A percentile compares a stretch with the other conserved stretches of the same genome.
phyloP scores from a whole-genome alignment of 2,329 filamentous ascomycete genomes.

The Rutstroemia sp. region DNA sequence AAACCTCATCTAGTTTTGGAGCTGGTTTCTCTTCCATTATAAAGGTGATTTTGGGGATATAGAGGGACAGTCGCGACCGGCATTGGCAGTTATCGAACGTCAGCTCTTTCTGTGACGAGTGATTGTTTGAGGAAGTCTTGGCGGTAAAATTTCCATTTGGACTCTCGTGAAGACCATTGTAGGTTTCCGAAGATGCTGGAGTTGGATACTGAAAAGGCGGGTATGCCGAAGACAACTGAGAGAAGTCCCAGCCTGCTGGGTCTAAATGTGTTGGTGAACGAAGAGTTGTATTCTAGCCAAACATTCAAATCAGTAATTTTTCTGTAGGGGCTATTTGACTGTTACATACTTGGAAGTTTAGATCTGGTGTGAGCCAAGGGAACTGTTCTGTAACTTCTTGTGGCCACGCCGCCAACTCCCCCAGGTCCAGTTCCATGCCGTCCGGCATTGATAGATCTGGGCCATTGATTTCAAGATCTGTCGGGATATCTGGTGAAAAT shows the following conservation, averaged over 20 bases:
- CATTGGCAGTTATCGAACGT: not conserved
- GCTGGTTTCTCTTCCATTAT: not conserved
- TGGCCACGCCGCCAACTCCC: not conserved
- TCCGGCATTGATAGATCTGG: not conserved
- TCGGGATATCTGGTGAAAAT: not conserved
- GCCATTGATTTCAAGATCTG: not conserved
- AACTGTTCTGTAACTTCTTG: not conserved
- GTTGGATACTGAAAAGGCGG: not conserved
- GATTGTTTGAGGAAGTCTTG: not conserved
- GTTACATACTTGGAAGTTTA: not conserved
- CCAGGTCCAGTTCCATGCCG: not conserved
- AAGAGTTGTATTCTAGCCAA: not conserved
- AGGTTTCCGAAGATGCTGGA: not conserved
- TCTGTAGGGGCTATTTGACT: not conserved
- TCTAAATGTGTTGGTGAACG: not conserved
- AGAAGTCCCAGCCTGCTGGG: not conserved
- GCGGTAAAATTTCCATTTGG: not conserved
- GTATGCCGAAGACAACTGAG: not conserved
- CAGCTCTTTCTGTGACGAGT: not conserved
- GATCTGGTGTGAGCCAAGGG: not conserved
- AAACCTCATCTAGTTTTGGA: not conserved
- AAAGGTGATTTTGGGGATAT: not conserved
- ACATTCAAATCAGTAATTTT: not conserved
- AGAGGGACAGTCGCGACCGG: not conserved
- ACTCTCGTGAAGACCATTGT: not conserved